phyloP scores from a whole-genome alignment of 805 yeast species.

The Cyberlindnera americana region DNA sequence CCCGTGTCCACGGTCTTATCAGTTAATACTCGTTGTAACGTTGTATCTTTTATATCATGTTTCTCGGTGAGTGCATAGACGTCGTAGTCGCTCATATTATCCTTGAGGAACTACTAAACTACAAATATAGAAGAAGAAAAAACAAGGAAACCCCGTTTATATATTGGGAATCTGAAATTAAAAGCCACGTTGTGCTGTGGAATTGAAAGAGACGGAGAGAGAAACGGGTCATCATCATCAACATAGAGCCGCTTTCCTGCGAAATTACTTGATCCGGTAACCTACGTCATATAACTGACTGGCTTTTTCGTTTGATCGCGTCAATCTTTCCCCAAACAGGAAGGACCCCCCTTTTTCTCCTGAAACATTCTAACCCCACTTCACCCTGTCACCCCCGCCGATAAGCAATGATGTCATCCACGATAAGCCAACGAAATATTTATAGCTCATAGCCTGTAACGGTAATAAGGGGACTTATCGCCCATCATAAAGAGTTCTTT shows the following conservation, averaged over 20 bases:
- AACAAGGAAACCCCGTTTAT: too few relatives aligned
- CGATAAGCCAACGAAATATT: not conserved
- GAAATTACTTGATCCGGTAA: not conserved
- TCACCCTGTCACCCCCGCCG: too few relatives aligned
- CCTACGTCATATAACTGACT: constrained; percentile 1
- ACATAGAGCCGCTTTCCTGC: too few relatives aligned
- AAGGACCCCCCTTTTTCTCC: not conserved
- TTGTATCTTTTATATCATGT: not conserved
- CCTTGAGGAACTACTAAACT: too few relatives aligned
- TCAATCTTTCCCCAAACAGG: not conserved
- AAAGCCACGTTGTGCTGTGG: too few relatives aligned
- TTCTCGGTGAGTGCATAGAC: constrained; percentile 7
- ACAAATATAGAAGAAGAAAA: too few relatives aligned
- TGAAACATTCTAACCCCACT: too few relatives aligned
- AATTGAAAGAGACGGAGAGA: too few relatives aligned
- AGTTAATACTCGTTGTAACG: constrained; percentile 1
- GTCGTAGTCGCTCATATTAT: constrained; percentile 3
- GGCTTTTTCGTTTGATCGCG: not conserved
- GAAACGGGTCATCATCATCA: too few relatives aligned
- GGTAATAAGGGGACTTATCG: constrained; percentile 39
- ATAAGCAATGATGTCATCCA: not conserved
- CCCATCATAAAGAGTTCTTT: constrained; percentile 36
- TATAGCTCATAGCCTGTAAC: constrained; percentile 25
- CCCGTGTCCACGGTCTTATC: constrained; percentile 4
- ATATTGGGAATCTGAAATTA: too few relatives aligned